Evolutionary conservation across 352 stramenopile species (phyloP).

Genomic region (Globisporangium cederbergense): DNA sequence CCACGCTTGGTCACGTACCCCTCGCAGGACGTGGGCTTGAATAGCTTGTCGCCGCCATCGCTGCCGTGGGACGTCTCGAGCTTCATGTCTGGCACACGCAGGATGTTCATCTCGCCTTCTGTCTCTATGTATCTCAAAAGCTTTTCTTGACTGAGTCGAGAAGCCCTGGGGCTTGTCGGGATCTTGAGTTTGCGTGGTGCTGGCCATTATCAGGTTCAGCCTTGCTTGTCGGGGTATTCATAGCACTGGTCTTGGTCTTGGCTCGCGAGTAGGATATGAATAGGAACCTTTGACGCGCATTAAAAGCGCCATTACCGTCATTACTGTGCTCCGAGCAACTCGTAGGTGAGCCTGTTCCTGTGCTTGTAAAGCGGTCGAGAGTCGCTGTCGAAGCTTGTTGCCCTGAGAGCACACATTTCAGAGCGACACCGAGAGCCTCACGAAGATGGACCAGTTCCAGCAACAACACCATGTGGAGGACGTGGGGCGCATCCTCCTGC

Average conservation of each 20-base stretch:
- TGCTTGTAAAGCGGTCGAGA: neutral
- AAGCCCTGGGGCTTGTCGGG: neutral
- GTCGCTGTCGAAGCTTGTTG: neutral
- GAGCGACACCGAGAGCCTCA: neutral
- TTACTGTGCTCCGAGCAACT: neutral
- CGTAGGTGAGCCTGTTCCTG: neutral
- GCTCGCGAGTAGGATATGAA: neutral
- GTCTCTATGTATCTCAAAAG: neutral
- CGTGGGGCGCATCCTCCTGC: conserved; percentile 72
- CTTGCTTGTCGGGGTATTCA: neutral
- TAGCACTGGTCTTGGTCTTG: neutral
- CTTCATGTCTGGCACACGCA: conserved; percentile 38
- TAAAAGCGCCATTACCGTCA: neutral
- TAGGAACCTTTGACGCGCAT: neutral
- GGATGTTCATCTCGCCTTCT: conserved; percentile 49
- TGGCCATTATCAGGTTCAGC: neutral
- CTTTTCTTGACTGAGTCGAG: neutral
- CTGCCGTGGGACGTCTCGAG: conserved; percentile 11
- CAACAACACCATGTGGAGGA: conserved; percentile 83
- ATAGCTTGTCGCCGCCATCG: conserved; percentile 27
- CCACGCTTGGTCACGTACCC: conserved; percentile 86
- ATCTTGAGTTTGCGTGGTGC: neutral
- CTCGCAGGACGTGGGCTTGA: conserved; percentile 72
- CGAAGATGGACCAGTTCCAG: conserved; percentile 68
- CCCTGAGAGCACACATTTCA: neutral